Evolutionary conservation across 352 stramenopile species (phyloP).

Genomic region (Aphanomyces invadans): DNA sequence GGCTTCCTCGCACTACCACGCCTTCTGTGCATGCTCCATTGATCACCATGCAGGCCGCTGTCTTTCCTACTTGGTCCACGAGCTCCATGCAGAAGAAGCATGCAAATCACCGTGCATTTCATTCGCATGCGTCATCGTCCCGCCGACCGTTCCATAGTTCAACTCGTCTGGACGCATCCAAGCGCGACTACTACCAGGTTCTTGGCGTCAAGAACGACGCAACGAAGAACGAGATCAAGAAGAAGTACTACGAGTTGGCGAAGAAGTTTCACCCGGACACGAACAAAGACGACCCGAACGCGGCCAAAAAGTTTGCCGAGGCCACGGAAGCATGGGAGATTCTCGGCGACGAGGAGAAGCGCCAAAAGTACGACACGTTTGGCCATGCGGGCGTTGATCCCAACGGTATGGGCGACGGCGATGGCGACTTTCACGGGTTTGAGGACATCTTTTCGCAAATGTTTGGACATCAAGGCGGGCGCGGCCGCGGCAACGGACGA

Average conservation of each 20-base stretch:
- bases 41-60: not conserved
- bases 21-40: not conserved
- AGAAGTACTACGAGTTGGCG: conserved; percentile 95
- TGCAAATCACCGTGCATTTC: not conserved
- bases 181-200: conserved; percentile 96
- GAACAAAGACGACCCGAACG: conserved; percentile 90
- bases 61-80: not conserved
- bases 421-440: conserved; percentile 66
- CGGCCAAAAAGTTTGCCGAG: conserved; percentile 89
- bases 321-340: conserved; percentile 92
- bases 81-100: not conserved
- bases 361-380: conserved; percentile 91
- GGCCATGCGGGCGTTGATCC: conserved; percentile 92
- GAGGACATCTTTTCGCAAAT: conserved; percentile 86
- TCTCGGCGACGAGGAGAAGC: conserved; percentile 88
- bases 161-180: conserved; percentile 39
- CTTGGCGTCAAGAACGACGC: conserved; percentile 85
- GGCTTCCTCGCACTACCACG: not conserved
- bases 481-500: conserved; percentile 43
- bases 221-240: conserved; percentile 96
- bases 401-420: conserved; percentile 63
- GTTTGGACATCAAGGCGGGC: conserved; percentile 52
- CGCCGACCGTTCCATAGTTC: conserved; percentile 56
- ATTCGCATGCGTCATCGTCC: not conserved
- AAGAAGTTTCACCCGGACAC: conserved; percentile 98